Percentiles rank a stretch among this genome's conserved stretches.
These are phyloP conservation scores for Phenoliferia sp. DNA, from an alignment of 1,284 basidiomycete species.

Conservation along the genomic window DNA sequence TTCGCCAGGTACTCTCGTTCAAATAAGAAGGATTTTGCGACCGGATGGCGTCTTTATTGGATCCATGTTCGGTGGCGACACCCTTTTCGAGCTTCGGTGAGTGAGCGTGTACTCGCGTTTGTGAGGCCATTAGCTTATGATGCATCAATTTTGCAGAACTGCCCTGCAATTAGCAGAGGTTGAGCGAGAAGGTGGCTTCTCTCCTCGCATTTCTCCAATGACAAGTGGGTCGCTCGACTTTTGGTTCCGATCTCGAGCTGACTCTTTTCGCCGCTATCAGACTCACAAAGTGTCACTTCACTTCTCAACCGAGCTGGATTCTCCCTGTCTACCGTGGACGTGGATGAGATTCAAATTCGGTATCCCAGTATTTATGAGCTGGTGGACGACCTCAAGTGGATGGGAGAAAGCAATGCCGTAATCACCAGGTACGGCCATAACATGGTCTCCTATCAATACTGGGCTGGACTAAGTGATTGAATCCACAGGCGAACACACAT, in stretches of 20 bases:
- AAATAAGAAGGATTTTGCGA: conserved; percentile 76
- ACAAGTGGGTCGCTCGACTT: conserved; percentile 57
- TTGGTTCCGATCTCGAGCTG: neutral
- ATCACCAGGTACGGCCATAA: conserved; percentile 35
- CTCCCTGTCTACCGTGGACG: conserved; percentile 87
- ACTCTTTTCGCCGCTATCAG: conserved; percentile 6
- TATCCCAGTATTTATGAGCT: conserved; percentile 98
- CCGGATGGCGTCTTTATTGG: conserved; percentile 94
- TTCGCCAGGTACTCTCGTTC: conserved; percentile 71
- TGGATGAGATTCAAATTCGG: conserved; percentile 83
- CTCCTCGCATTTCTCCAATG: conserved; percentile 94
- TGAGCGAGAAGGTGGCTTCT: conserved; percentile 92
- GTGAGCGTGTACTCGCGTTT: neutral
- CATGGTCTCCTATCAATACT: neutral
- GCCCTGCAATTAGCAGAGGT: conserved; percentile 89
- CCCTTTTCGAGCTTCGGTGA: conserved; percentile 86
- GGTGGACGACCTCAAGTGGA: conserved; percentile 83
- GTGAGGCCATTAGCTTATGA: neutral
- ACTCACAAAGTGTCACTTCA: conserved; percentile 59
- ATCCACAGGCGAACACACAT: conserved; percentile 58
- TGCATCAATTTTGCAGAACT: conserved; percentile 48
- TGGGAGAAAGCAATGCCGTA: conserved; percentile 94
- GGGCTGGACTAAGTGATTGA: neutral
- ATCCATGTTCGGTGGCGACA: conserved; percentile 92
- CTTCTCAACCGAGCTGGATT: conserved; percentile 89